Evolutionary conservation across 2,329 filamentous ascomycete genomes (phyloP), one percentile per base, ranked within the genome.

Genomic region (Macroventuria anomochaeta): DNA sequence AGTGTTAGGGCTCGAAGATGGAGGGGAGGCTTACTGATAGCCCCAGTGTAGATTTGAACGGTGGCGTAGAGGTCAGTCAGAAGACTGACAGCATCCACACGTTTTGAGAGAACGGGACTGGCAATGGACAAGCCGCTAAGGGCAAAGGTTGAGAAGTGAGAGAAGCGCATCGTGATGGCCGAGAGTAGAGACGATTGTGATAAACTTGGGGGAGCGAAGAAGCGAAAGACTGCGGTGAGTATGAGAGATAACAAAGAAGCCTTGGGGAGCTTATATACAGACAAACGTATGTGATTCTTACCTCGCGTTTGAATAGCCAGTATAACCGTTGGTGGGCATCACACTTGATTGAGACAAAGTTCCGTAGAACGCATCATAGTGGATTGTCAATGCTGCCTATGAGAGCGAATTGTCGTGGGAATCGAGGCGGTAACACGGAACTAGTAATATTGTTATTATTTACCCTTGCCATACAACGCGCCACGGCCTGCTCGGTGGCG

Each of bases 21-120:
- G 26, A 8, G 11, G 32, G 3, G 0, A 25, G 10, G 13, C 46
- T 31, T 54, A 60, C 57, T 63, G 49, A 64, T 64, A 11, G 60
- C 53, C 31, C 58, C 58, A 5, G 60, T 63, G 50, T 65, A 63
- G 33, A 49, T 51, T 21, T 63, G 62, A 2, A 65, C 57, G 1
- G 61, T 62, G 8, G 61, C 51, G 33, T 55, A 61, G 28, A 65
- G 61, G 15, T 60, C 55, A 18, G 53, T 62, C 10, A 65, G 43
- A 4, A 65, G 50, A 26, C 34, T 42, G 46, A 57, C 48, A 10
- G 53, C 57, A 18, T 63, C 59, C 18, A 34, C 54, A 40, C 61
- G 57, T 26, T 51, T 51, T 3, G 41, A 38, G 13, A 51, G 25
- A 6, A 60, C 36, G 10, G 61, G 61, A 31, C 36, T 55, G 29